phyloP scores from a whole-genome alignment of 179 eudicot species.

The Drosera spatulata region DNA sequence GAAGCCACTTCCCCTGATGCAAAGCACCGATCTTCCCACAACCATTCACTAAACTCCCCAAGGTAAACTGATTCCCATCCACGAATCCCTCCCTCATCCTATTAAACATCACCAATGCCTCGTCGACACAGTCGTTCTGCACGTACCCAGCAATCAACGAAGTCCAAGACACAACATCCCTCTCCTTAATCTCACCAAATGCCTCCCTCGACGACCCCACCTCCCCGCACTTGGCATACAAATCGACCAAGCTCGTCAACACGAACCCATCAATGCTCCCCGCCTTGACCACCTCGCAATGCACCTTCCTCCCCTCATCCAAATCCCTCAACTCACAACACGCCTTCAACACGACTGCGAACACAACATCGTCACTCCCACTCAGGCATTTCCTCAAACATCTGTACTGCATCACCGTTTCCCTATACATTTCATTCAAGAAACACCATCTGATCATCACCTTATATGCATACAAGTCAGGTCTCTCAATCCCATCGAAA shows the following conservation, averaged over 20 bases:
- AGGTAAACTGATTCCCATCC: conserved; percentile 57
- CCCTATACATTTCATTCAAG: conserved; percentile 38
- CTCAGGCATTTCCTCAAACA: conserved; percentile 47
- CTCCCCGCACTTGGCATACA: conserved; percentile 38
- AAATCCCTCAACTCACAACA: conserved; percentile 51
- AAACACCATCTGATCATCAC: conserved; percentile 88
- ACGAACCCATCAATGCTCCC: conserved; percentile 65
- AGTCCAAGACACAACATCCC: conserved; percentile 45
- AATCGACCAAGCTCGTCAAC: conserved; percentile 53
- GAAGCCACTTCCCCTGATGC: conserved; percentile 94
- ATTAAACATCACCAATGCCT: conserved; percentile 54
- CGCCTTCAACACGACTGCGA: conserved; percentile 70
- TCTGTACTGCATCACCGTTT: conserved; percentile 41
- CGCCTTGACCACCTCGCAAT: conserved; percentile 50
- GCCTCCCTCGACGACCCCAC: conserved; percentile 16
- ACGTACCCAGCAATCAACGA: conserved; percentile 85
- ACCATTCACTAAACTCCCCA: conserved; percentile 53
- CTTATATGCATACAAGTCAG: conserved; percentile 55
- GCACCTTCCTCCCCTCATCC: conserved; percentile 55
- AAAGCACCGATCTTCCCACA: conserved; percentile 66
- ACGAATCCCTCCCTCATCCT: conserved; percentile 58
- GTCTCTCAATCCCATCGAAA: conserved; percentile 51
- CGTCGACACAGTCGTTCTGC: conserved; percentile 53
- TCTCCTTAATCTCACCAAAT: conserved; percentile 25
- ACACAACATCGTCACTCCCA: conserved; percentile 47